Conservation (phyloP, 176 grass and related monocot genomes). For the Guadua angustifolia region DNA sequence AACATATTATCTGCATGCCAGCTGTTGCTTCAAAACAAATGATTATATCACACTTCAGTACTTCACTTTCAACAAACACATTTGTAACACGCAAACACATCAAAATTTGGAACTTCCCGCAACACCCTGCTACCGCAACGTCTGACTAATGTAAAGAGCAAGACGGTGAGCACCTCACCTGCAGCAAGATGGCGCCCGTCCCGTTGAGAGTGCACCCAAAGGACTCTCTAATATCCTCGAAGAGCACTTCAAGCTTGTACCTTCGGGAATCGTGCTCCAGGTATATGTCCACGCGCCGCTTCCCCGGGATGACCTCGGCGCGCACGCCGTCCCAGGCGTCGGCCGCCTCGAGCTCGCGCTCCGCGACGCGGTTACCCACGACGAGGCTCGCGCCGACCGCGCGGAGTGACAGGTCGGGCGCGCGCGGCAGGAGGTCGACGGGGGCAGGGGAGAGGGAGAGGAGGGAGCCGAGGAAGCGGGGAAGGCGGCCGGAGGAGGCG, state of each 20-base stretch:
- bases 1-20: neutral
- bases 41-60: neutral
- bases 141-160: neutral
- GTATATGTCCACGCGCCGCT: constrained; percentile 70
- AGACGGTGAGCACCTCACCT: constrained; percentile 52
- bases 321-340: constrained; percentile 70
- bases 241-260: constrained; percentile 78
- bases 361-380: constrained; percentile 43
- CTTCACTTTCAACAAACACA: neutral
- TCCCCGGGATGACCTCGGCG: constrained; percentile 73
- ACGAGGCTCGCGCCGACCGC: constrained; percentile 37
- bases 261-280: constrained; percentile 53
- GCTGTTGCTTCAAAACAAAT: neutral
- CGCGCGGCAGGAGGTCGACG: constrained; percentile 73
- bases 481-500: constrained; percentile 55
- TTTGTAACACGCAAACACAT: neutral
- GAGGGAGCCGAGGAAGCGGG: constrained; percentile 59
- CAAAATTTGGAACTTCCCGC: neutral
- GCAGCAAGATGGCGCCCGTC: constrained; percentile 62
- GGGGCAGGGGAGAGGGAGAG: constrained; percentile 54
- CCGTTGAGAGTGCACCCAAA: constrained; percentile 54
- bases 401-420: constrained; percentile 51
- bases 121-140: neutral
- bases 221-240: constrained; percentile 71
- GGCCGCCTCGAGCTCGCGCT: constrained; percentile 53